Evolutionary conservation across 805 yeast species (phyloP), one percentile per base, ranked within the genome.

Genomic region (Phaffomyces thermotolerans): DNA sequence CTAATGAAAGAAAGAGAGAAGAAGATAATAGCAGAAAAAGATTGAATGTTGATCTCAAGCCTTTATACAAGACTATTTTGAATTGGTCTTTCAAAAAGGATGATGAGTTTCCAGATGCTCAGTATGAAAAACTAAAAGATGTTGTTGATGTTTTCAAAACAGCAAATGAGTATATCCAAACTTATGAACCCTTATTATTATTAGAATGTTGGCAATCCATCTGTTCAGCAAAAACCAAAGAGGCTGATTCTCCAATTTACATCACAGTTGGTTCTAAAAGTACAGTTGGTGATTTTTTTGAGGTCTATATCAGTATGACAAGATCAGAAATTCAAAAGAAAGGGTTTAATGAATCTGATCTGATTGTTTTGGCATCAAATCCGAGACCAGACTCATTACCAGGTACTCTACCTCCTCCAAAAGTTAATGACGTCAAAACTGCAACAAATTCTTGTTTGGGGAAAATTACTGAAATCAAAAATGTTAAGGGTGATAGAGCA

Each of bases 171-270:
- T 93, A 95, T 56, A 75, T 75, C 39, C 67, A 69, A 31, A 71
- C 76, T 1, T 83, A 87, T 61, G 85, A 81, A 51, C 99, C 99
- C 0, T 68, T 93, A 36, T 66, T 93, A 36, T 65, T 90, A 58
- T 64, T 91, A 34, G 99, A 93, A 64, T 85, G 95, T 50, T 95
- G 98, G 97, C 95, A 90, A 56, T 84, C 87, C 0, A 75, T 93
- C 24, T 82, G 79, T 51, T 72, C 86, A 5, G 79, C 93, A 0
- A 79, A 84, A 49, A 78, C 77, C 40, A 77, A 84, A 15, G 65
- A 67, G 14, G 75, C 74, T 9, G 56, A 57, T 31, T 63, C 54
- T 6, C 89, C 95, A 1, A 82, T 90, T 58, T 73, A 72, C 27
- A 53, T 90, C 3, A 66, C 76, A 3, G 67, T 90, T 17, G 97